phyloP scores from a whole-genome alignment of 2,329 filamentous ascomycete genomes.

The Monilinia fructigena region DNA sequence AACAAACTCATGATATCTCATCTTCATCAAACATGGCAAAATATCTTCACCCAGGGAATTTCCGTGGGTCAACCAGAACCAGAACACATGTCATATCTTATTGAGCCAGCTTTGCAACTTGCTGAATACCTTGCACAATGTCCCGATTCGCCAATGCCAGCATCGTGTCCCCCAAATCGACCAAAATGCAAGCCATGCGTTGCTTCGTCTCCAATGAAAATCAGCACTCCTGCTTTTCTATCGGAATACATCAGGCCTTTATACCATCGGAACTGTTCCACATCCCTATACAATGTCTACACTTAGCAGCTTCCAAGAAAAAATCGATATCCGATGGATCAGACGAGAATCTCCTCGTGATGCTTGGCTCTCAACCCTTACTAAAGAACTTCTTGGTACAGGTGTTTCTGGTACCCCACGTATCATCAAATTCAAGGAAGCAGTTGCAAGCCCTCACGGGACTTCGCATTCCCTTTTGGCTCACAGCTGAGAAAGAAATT shows the following conservation, averaged over 20 bases:
- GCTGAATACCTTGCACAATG: constrained; percentile 76
- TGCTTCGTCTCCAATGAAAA: constrained; percentile 59
- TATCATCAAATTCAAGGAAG: constrained; percentile 75
- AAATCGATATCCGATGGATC: constrained; percentile 63
- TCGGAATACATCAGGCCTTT: constrained; percentile 68
- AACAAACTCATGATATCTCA: constrained; percentile 81
- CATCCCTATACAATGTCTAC: constrained; percentile 84
- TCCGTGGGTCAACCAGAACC: constrained; percentile 73
- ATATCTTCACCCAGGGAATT: constrained; percentile 72
- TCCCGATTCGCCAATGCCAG: constrained; percentile 67
- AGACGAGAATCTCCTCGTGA: constrained; percentile 71
- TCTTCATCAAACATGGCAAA: constrained; percentile 82
- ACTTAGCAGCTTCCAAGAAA: constrained; percentile 60
- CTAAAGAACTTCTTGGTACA: constrained; percentile 64
- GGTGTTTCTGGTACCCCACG: constrained; percentile 63
- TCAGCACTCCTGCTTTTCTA: constrained; percentile 66
- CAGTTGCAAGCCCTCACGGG: constrained; percentile 68
- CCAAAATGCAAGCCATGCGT: constrained; percentile 73
- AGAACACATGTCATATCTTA: constrained; percentile 69
- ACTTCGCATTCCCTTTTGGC: constrained; percentile 74
- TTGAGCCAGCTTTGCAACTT: constrained; percentile 68
- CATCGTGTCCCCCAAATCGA: constrained; percentile 80
- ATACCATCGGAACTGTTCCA: constrained; percentile 83
- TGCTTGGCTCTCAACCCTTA: constrained; percentile 71
- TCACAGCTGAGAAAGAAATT: constrained; percentile 65